Conservation (phyloP, 345 rosid genomes). For the Populus davidiana region DNA sequence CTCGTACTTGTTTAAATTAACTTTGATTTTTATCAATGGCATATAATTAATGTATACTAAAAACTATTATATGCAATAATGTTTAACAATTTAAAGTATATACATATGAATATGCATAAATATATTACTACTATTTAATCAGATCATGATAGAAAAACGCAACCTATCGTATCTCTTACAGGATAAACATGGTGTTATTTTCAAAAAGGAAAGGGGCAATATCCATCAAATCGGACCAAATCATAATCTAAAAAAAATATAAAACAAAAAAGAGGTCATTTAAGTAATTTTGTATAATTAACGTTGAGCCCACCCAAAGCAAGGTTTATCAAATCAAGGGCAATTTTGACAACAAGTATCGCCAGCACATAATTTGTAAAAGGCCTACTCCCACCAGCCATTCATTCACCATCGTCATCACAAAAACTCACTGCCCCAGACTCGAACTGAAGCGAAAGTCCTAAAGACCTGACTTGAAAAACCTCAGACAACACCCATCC, state of each 20-base stretch:
- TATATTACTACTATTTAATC: background rate
- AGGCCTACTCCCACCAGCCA: background rate
- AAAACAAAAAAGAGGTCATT: background rate
- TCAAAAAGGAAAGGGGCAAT: background rate
- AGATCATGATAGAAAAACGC: too few species aligned
- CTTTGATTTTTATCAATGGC: too few species aligned
- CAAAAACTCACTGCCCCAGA: background rate
- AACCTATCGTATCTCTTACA: too few species aligned
- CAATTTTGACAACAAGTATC: background rate
- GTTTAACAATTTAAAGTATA: too few species aligned
- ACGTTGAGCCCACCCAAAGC: background rate
- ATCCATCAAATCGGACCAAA: background rate
- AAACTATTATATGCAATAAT: too few species aligned
- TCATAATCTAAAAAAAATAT: background rate
- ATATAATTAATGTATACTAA: too few species aligned
- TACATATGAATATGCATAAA: too few species aligned
- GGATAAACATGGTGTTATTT: background rate
- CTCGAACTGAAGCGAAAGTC: background rate
- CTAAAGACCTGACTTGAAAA: background rate
- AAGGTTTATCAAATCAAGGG: background rate
- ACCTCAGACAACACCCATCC: background rate
- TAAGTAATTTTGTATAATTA: background rate
- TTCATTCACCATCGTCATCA: background rate
- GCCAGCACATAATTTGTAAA: slow-evolving; percentile 4
- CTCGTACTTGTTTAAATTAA: too few species aligned